Conservation (phyloP, 1,284 basidiomycete genomes). For the Bjerkandera adusta region DNA sequence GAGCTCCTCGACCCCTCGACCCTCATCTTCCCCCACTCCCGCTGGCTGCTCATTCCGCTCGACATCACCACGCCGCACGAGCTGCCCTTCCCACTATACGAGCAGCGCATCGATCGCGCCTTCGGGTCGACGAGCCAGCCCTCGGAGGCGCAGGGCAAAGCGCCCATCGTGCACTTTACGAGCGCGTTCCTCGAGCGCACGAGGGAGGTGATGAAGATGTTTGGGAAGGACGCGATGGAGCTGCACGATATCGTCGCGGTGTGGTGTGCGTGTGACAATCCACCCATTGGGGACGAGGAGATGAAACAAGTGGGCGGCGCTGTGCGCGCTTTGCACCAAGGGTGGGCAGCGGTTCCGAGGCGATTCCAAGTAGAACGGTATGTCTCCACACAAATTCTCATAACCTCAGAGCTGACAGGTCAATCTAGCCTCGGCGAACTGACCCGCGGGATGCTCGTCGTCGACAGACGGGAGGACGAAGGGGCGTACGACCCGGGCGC, state of each 20-base stretch:
- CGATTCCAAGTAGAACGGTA: conserved; percentile 71
- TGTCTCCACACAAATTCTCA: conserved; percentile 12
- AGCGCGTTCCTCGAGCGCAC: conserved; percentile 77
- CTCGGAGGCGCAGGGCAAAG: conserved; percentile 42
- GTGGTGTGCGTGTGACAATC: conserved; percentile 76
- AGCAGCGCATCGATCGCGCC: conserved; percentile 46
- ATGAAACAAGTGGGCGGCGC: conserved; percentile 15
- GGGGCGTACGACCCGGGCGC: conserved; percentile 58
- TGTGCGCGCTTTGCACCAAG: conserved; percentile 33
- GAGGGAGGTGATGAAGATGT: conserved; percentile 65
- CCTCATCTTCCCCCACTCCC: conserved; percentile 53
- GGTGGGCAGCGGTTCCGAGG: conserved; percentile 55
- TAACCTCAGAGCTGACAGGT: background rate
- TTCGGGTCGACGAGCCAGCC: conserved; percentile 50
- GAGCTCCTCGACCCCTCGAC: conserved; percentile 49
- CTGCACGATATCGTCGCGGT: conserved; percentile 82
- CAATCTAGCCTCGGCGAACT: conserved; percentile 42
- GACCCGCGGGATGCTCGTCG: conserved; percentile 75
- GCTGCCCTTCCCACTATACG: conserved; percentile 70
- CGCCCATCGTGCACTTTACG: conserved; percentile 71
- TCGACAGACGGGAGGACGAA: conserved; percentile 62
- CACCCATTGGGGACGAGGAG: conserved; percentile 38
- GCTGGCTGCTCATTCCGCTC: conserved; percentile 73
- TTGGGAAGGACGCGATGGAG: conserved; percentile 83
- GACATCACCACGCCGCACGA: conserved; percentile 82